Percentiles rank a stretch among this genome's conserved stretches.
Conservation (phyloP, 2,329 filamentous ascomycete genomes). For the Nigrospora osmanthi region DNA sequence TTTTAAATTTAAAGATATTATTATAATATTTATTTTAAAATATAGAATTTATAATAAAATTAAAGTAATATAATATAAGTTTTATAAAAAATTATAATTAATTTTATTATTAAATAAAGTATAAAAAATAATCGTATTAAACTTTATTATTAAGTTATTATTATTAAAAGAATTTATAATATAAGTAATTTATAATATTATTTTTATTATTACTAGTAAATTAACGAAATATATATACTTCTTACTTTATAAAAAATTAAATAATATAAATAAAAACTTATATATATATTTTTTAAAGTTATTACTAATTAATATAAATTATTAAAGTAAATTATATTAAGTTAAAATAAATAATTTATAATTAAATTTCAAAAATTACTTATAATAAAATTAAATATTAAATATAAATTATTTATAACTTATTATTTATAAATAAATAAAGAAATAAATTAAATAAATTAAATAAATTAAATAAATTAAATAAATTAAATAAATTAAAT, state of each 20-base stretch:
- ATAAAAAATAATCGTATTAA: neutral
- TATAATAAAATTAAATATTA: neutral
- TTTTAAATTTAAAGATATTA: neutral
- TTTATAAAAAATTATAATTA: neutral
- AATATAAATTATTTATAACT: neutral
- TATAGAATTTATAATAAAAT: neutral
- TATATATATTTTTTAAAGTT: neutral
- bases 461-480: no score
- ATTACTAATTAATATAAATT: neutral
- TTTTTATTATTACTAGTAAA: neutral
- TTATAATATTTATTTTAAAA: neutral
- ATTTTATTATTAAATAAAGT: neutral
- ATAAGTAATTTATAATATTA: neutral
- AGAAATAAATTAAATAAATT: no score
- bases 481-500: no score
- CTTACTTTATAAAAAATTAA: neutral
- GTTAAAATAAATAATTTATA: conserved; percentile 1
- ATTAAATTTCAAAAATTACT: conserved; percentile 1
- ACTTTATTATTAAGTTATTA: neutral
- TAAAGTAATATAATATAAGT: neutral
- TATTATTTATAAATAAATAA: conserved; percentile 5
- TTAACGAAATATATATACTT: neutral
- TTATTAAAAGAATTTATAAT: neutral
- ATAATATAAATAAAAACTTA: neutral
- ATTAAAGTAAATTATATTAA: neutral